A percentile compares a stretch with the other conserved stretches of the same genome.
Conservation (phyloP, 306 rosid species). For the Fagus crenata region DNA sequence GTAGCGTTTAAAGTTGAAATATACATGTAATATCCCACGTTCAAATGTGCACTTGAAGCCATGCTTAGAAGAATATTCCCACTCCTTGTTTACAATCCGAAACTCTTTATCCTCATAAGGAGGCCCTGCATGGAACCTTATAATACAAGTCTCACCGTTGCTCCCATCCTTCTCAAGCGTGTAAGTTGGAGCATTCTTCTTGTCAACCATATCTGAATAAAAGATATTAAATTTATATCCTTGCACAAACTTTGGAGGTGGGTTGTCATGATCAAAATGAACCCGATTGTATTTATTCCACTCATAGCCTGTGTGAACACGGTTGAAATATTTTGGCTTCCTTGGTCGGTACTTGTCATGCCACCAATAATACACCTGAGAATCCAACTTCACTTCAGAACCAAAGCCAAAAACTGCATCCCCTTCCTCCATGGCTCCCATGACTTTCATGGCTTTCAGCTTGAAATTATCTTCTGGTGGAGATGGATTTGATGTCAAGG, state of each 20-base stretch:
- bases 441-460: conserved; percentile 82
- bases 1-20: conserved; percentile 82
- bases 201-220: conserved; percentile 95
- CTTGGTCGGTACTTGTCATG: conserved; percentile 93
- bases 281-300: conserved; percentile 98
- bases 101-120: conserved; percentile 93
- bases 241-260: conserved; percentile 94
- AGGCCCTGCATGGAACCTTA: conserved; percentile 91
- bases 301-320: conserved; percentile 94
- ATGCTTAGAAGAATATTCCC: conserved; percentile 89
- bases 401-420: conserved; percentile 89
- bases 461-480: conserved; percentile 83
- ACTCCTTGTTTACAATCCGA: conserved; percentile 85
- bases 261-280: conserved; percentile 97
- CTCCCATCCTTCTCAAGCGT: conserved; percentile 88
- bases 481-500: conserved; percentile 72
- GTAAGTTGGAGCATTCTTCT: conserved; percentile 76
- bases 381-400: conserved; percentile 88
- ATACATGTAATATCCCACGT: conserved; percentile 79
- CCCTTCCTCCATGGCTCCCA: conserved; percentile 97
- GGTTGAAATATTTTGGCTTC: conserved; percentile 93
- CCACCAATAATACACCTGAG: conserved; percentile 96
- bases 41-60: conserved; percentile 90
- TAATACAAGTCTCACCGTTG: conserved; percentile 87
- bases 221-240: conserved; percentile 91